phyloP scores from a whole-genome alignment of 2,329 filamentous ascomycete genomes.

The Apiospora koreana region DNA sequence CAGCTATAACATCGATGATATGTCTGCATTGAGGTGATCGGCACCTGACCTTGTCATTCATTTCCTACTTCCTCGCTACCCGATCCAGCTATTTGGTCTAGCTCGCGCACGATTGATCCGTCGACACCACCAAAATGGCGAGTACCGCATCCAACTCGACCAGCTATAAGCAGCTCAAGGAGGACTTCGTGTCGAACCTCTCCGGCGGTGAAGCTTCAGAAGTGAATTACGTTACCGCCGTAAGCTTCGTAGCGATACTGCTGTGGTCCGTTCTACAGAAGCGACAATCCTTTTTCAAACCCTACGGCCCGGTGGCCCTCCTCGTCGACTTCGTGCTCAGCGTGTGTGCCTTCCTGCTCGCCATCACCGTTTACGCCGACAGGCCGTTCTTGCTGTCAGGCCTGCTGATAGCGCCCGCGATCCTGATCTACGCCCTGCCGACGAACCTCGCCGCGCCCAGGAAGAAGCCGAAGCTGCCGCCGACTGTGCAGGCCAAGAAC shows the following conservation, averaged over 20 bases:
- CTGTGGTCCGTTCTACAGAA: slow-evolving; percentile 90
- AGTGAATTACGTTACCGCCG: slow-evolving; percentile 82
- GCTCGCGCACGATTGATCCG: not conserved
- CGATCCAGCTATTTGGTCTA: not conserved
- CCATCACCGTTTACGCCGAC: slow-evolving; percentile 81
- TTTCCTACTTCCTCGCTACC: slow-evolving; percentile 21
- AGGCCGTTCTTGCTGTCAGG: slow-evolving; percentile 72
- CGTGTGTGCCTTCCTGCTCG: slow-evolving; percentile 77
- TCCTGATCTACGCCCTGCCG: slow-evolving; percentile 60
- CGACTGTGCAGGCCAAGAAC: slow-evolving; percentile 27
- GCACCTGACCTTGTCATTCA: slow-evolving; percentile 39
- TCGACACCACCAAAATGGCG: slow-evolving; percentile 22
- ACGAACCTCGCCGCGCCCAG: slow-evolving; percentile 41
- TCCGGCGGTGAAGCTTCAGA: slow-evolving; percentile 81
- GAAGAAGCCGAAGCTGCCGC: slow-evolving; percentile 53
- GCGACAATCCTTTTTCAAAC: slow-evolving; percentile 79
- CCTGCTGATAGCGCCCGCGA: slow-evolving; percentile 71
- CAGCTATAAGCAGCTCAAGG: slow-evolving; percentile 88
- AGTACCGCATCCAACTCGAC: slow-evolving; percentile 38
- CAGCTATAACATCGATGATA: not conserved
- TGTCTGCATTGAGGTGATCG: not conserved
- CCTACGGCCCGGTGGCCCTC: slow-evolving; percentile 68
- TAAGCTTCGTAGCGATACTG: slow-evolving; percentile 82
- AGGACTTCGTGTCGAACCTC: slow-evolving; percentile 92
- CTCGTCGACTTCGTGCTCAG: slow-evolving; percentile 86